Evolutionary conservation across 192 early-diverging fungal genomes (phyloP).

Genomic region (Coemansia sp.): DNA sequence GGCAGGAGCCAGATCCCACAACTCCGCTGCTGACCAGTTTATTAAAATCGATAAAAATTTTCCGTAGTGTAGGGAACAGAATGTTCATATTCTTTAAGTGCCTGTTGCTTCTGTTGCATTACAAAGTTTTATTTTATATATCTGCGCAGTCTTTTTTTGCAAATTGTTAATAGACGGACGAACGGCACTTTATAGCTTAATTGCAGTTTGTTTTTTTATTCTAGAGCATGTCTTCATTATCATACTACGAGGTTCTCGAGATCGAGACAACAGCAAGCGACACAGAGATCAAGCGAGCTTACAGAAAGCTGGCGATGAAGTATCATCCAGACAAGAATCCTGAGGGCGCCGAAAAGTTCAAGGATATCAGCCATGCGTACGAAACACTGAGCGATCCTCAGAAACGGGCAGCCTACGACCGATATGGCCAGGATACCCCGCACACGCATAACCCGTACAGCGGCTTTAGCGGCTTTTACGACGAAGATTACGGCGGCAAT

Average conservation of each 20-base stretch:
- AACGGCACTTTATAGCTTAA: too few species aligned
- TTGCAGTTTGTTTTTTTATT: background rate
- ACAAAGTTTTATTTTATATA: too few species aligned
- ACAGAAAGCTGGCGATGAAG: constrained; percentile 61
- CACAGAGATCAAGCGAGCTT: constrained; percentile 56
- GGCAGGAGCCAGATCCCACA: background rate
- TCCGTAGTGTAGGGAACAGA: background rate
- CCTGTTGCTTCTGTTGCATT: too few species aligned
- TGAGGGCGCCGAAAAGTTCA: constrained; percentile 73
- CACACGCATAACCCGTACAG: constrained; percentile 50
- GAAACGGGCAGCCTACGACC: constrained; percentile 71
- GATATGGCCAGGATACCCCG: constrained; percentile 58
- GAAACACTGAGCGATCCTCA: constrained; percentile 71
- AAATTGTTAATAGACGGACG: too few species aligned
- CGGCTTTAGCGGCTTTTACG: constrained; percentile 22
- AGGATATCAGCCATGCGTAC: constrained; percentile 83
- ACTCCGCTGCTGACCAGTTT: background rate
- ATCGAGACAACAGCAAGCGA: constrained; percentile 48
- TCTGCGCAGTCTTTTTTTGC: too few species aligned
- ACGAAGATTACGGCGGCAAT: constrained; percentile 10
- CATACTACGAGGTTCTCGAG: constrained; percentile 53
- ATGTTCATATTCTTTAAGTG: too few species aligned
- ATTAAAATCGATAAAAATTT: too few species aligned
- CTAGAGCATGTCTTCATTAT: constrained; percentile 12
- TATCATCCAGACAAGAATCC: constrained; percentile 70